Evolutionary conservation across 345 rosid genomes (phyloP), one percentile per base, ranked within the genome.

Genomic region (Euphorbia lathyris): DNA sequence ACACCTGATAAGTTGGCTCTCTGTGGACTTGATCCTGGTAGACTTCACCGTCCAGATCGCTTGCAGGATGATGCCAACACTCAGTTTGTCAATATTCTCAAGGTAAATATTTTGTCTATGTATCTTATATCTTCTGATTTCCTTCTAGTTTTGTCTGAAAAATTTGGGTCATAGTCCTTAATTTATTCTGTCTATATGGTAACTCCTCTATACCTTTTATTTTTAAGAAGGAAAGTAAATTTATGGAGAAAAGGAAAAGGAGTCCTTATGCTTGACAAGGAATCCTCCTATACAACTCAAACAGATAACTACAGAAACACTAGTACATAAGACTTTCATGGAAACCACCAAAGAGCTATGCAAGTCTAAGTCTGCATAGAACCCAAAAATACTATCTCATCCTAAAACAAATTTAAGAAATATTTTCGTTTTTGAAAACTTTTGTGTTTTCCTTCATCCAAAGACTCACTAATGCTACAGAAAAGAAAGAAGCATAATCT

Each of bases 21-120:
- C 66, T 89, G 96, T 77, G 97, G 97, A 67, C 90, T 91, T 72
- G 91, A 89, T 84, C 87, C 96, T 76, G 73, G 63, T 72, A 77
- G 80, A 72, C 91, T 91, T 76, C 81, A 89, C 58, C 91, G 97
- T 63, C 80, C 79, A 76, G 97, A 89, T 79, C 97, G 97, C 74
- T 80, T 91, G 69, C 96, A 91, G 82, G 97, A 91, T 80, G 77
- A 84, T 74, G 65, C 73, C 25, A 84, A 85, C 72, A 72, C 85
- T 45, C 80, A 83, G 60, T 80, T 86, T 36, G 84, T 84, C 65
- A 91, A 91, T 77, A 67, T 87, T 58, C 71, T 91, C 73, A 91
- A 91, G 93, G 97, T 87, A 74, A 79, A 51, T 47, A 53, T 25
- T 57, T 63, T 32, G 71, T 61, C 12, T 17, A 27, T 53, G 11